Base-by-base conservation (phyloP, 345 rosid genomes). In the Lumnitzera racemosa region DNA sequence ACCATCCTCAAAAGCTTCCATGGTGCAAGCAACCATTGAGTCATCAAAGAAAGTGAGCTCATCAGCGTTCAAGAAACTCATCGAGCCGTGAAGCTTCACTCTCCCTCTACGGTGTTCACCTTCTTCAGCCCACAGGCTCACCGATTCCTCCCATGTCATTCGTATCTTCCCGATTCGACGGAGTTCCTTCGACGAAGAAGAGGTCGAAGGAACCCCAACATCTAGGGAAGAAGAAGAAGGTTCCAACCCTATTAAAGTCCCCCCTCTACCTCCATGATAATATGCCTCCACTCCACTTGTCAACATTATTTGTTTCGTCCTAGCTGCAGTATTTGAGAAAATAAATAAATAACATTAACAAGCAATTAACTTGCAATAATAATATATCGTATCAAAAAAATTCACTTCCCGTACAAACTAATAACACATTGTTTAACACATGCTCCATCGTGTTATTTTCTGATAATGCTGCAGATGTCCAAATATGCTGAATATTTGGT, bases 71-170 rank as follows among this genome's bases (percentile, higher is more conserved):
- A 94, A 68, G 72, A 94, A 94, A 71, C 88, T 88, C 51, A 83
- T 82, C 8, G 59, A 67, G 0, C 95, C 95, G 67, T 72, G 84
- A 72, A 90, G 74, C 70, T 70, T 86, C 47, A 90, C 76, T 73
- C 97, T 86, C 48, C 99, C 99, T 64, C 81, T 72, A 29, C 81
- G 85, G 58, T 74, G 72, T 65, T 90, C 97, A 15, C 95, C 97
- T 65, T 88, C 99, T 73, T 94, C 96, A 12, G 80, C 96, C 99
- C 99, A 94, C 76, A 94, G 81, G 67, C 81, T 90, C 47, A 90
- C 92, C 1, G 97, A 90, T 64, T 94, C 99, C 67, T 94, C 99
- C 99, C 99, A 94, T 20, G 80, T 81, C 89, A 94, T 83, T 66
- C 92, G 83, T 61, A 94, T 70, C 79, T 84, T 94, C 56, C 99